Evolutionary conservation across 164 flowering plant genomes (phyloP), one percentile per base, ranked within the genome.

Genomic region (Stephania yunnanensis): DNA sequence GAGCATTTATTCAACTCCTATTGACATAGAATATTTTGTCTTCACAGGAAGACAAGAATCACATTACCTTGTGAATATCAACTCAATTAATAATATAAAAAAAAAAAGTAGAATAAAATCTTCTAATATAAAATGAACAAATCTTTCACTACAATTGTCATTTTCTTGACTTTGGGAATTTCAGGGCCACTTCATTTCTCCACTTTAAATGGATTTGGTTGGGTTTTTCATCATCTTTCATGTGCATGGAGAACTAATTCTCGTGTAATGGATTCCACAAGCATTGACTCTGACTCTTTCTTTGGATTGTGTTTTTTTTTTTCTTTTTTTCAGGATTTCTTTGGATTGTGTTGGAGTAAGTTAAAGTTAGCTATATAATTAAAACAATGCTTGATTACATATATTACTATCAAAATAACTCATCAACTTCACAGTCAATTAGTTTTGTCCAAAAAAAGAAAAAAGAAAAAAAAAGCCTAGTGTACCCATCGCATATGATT

Each of bases 1-100:
- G 9, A n/a, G 20, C 66, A 61, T 61, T 15, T 61, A 20, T 61
- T 61, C 66, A 58, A 15, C 64, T 58, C 20, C 19, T 58, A 15
- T n/a, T 61, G 66, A 61, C 20, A 25, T 6, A 61, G 66, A 61
- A 61, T 61, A 61, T 61, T 61, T 61, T 61, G 66, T 61, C 66
- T 1, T n/a, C 20, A 15, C 5, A 61, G 66, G 20, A 61, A 61
- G n/a, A 61, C 20, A 25, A 61, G 42, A 36, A 36, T 36, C 42
- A 36, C 42, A 36, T 36, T 36, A 36, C 42, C 66, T 61, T 19
- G 66, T 19, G 66, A 25, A 25, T 61, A 19, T 7, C 6, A 25
- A 61, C 3, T 7, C n/a, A 20, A 61, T 19, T 61, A 20, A 19
- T 22, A 58, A 1, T 61, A 61, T 61, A 20, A 0, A 61, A 61